Conservation (phyloP, 2,329 filamentous ascomycete genomes). For the Phyllosticta citribraziliensis region DNA sequence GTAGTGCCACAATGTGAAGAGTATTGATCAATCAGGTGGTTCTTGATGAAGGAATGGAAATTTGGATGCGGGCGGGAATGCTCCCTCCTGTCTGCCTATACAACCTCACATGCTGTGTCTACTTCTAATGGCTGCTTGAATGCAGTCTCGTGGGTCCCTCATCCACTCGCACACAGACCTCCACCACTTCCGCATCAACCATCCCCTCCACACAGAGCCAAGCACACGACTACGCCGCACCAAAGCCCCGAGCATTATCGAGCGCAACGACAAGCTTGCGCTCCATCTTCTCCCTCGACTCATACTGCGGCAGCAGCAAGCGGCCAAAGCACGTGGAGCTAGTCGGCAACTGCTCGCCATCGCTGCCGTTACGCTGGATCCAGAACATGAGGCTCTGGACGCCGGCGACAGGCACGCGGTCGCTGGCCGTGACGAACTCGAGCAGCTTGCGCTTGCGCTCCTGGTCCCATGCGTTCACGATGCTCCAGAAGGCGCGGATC, state of each 20-base stretch:
- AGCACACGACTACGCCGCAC: conserved; percentile 28
- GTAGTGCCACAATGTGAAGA: no score
- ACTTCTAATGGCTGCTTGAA: no score
- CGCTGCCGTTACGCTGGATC: conserved; percentile 66
- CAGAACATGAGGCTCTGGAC: conserved; percentile 74
- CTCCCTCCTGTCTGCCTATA: no score
- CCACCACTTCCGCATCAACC: background rate
- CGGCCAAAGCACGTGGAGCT: conserved; percentile 92
- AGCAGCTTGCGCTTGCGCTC: conserved; percentile 66
- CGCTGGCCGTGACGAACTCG: conserved; percentile 91
- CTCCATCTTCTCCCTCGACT: conserved; percentile 56
- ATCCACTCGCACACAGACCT: background rate
- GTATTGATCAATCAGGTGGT: no score
- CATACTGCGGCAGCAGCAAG: conserved; percentile 75
- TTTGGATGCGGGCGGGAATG: no score
- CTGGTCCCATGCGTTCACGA: conserved; percentile 59
- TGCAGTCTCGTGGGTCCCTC: background rate
- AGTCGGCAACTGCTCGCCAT: conserved; percentile 58
- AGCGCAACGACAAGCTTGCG: conserved; percentile 75
- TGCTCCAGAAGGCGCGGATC: conserved; percentile 73
- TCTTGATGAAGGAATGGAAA: no score
- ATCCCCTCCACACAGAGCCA: no score
- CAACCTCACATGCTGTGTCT: no score
- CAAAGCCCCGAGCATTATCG: conserved; percentile 82
- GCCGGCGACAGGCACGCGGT: conserved; percentile 81